Base-by-base conservation (phyloP, 352 stramenopile genomes). In the Phytophthora litchii region DNA sequence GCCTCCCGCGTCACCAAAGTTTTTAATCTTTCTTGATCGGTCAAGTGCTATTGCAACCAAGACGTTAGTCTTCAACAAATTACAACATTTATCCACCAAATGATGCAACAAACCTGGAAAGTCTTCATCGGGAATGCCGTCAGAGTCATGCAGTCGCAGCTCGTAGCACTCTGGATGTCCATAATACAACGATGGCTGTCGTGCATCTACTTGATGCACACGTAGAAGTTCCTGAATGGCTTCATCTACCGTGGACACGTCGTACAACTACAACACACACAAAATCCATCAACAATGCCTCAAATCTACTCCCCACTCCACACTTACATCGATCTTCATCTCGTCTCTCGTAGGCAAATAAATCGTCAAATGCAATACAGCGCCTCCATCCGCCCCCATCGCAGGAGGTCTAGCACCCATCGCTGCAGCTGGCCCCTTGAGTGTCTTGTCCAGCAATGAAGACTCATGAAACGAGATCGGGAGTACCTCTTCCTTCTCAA, bases 131-230 rank as follows among this genome's bases (percentile, higher is more conserved):
- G 87, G 87, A 52, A 88, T 88, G 4, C 87, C 87, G 21, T 95
- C 85, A 0, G 80, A 80, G 37, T 95, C 87, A 49, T 95, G 87
- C 25, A 95, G 67, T 38, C 87, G 80, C 23, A 95, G 59, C 42
- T 95, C 87, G 54, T 95, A 95, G 62, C 87, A 95, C 62, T 95
- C 87, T 0, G 84, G 78, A 37, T 95, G 87, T 1, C 85, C 87
- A 38, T 95, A 95, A 53, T 95, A 95, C 29, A 95, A 57, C 31
- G 68, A 42, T 14, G 87, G 85, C 51, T 93, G 76, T 6, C 68
- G 67, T 13, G 61, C 72, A 44, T 91, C 78, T n/a, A 64, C 71
- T 43, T 92, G 78, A 50, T 94, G 87, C 14, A 74, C 77, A 14
- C 80, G 75, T 41, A 95, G 44, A 25, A 95, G 83, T 50, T 93